Evolutionary conservation across 768 basidiomycete species (phyloP).

Genomic region (Rossbeevera mucosa): DNA sequence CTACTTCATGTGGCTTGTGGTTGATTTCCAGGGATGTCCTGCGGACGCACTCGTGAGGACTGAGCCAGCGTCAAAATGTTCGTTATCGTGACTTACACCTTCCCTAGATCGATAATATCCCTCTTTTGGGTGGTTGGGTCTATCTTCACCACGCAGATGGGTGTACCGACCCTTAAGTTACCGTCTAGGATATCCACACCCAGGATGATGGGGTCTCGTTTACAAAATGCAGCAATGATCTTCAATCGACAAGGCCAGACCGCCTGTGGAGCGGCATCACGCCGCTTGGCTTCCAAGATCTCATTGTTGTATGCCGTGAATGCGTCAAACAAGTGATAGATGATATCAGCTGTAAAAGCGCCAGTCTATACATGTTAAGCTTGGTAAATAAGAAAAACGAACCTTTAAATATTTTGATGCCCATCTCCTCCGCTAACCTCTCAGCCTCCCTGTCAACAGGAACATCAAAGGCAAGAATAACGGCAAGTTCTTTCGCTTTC

Average conservation of each 20-base stretch:
- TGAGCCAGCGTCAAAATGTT: not conserved
- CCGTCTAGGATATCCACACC: conserved; percentile 97
- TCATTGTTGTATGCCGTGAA: conserved; percentile 93
- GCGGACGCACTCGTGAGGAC: conserved; percentile 1
- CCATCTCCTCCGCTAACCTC: conserved; percentile 87
- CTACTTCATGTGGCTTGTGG: conserved; percentile 80
- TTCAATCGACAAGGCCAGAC: conserved; percentile 96
- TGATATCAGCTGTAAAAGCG: conserved; percentile 76
- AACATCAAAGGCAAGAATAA: conserved; percentile 96
- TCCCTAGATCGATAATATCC: conserved; percentile 88
- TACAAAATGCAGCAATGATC: conserved; percentile 90
- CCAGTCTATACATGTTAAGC: not conserved
- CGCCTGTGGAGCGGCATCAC: conserved; percentile 89
- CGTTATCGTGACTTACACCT: conserved; percentile 60
- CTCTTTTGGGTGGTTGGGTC: conserved; percentile 85
- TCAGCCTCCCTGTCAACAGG: conserved; percentile 91
- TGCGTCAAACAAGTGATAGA: conserved; percentile 95
- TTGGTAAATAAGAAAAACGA: not conserved
- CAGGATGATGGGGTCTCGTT: conserved; percentile 95
- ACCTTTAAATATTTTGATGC: conserved; percentile 94
- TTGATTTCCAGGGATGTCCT: conserved; percentile 98
- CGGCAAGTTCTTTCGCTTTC: conserved; percentile 90
- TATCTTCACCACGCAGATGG: conserved; percentile 90
- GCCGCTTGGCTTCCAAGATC: conserved; percentile 87
- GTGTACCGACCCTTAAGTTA: conserved; percentile 85